Percentiles rank a stretch among this genome's conserved stretches.
These are phyloP conservation scores for Monosporascus sp. DNA, from an alignment of 2,329 filamentous ascomycete species.

Conservation along the genomic window DNA sequence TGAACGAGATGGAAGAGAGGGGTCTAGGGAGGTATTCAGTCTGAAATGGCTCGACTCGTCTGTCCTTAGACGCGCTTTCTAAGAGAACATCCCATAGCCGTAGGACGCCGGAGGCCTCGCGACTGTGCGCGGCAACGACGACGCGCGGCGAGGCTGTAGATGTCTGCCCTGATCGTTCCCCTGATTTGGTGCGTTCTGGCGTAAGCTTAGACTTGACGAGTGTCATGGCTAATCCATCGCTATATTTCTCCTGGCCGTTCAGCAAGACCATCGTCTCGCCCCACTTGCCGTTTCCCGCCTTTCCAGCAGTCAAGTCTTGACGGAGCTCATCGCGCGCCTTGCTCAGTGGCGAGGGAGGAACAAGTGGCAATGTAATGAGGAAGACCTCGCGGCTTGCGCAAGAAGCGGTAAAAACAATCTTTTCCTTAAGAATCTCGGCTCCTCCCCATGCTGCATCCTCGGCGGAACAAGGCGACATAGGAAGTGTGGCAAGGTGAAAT, in stretches of 20 bases:
- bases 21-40: constrained; percentile 53
- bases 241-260: constrained; percentile 46
- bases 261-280: constrained; percentile 54
- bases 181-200: constrained; percentile 29
- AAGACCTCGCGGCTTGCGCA: constrained; percentile 54
- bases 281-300: constrained; percentile 57
- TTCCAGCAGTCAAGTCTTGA: constrained; percentile 44
- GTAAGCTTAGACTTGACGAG: constrained; percentile 37
- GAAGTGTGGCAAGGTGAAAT: constrained; percentile 50
- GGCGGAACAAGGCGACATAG: constrained; percentile 42
- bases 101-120: constrained; percentile 54
- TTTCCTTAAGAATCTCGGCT: constrained; percentile 46
- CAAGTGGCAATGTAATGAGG: constrained; percentile 54
- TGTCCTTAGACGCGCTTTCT: constrained; percentile 33
- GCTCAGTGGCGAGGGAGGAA: constrained; percentile 55
- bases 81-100: constrained; percentile 54
- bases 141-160: constrained; percentile 30
- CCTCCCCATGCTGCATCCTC: constrained; percentile 45
- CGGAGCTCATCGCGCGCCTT: constrained; percentile 51
- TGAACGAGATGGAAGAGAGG: constrained; percentile 54
- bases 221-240: constrained; percentile 52
- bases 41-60: constrained; percentile 49
- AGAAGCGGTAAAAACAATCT: constrained; percentile 56
- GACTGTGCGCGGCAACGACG: constrained; percentile 56
- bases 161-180: constrained; percentile 31